Base-by-base conservation (phyloP, 2,329 filamentous ascomycete genomes). In the Parasarocladium wereldwijsianum region DNA sequence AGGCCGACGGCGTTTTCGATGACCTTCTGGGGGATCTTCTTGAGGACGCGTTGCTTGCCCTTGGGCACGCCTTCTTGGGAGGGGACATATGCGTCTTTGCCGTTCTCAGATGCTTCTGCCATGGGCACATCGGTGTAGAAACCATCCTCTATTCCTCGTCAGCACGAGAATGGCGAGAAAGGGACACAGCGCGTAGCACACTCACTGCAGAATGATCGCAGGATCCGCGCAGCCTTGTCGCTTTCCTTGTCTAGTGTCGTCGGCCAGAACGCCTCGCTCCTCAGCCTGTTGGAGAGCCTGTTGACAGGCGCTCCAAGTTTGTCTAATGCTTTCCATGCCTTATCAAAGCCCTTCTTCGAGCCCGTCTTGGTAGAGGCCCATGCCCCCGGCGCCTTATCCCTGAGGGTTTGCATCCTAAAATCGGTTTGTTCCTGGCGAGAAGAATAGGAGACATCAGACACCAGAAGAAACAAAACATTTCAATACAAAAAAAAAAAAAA, bases 241-340 rank as follows among this genome's bases (percentile, higher is more conserved):
- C 77, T 79, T 57, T 93, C 85, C 49, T 83, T 83, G 45, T 93
- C 84, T 40, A 93, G 61, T 1, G 76, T 77, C 29, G 77, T 83
- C 2, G 85, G 84, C 76, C 84, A 82, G 50, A 93, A 93, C 4
- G 81, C 77, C 52, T 93, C 84, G 21, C 54, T 55, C 16, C 84
- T 84, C 29, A 92, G 64, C 48, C 77, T 81, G 55, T 92, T 85
- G 15, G 77, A 81, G 10, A 92, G 51, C 27, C 67, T 69, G 46
- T 93, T 93, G 43, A 92, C 70, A 2, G 84, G 83, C 2, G 67
- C 70, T 11, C 80, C 79, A 8, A 62, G 58, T 43, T 64, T 62
- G 31, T 53, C 51, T 36, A 40, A 55, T 52, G 45, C 57, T 38
- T 24, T 62, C 62, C 74, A 85, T 34, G 76, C 66, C 46, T 79